Conservation (phyloP, 2,329 filamentous ascomycete species). For the Trichoderma sp. region DNA sequence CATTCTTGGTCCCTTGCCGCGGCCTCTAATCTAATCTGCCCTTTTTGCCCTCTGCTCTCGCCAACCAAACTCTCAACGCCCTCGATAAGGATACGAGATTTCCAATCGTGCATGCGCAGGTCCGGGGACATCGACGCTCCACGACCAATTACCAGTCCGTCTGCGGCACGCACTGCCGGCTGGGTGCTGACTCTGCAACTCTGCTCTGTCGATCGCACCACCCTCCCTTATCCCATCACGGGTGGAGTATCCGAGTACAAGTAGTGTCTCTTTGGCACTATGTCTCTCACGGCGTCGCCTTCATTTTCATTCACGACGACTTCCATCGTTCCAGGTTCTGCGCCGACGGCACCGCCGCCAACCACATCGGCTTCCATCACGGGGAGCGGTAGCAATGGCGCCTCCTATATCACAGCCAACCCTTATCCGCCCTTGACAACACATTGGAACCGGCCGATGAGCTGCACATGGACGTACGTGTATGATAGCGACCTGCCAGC, state of each 20-base stretch:
- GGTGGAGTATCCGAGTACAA: not conserved
- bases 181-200: not conserved
- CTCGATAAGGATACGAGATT: not conserved
- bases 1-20: not conserved
- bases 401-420: slow-evolving; percentile 22
- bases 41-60: not conserved
- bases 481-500: slow-evolving; percentile 28
- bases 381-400: slow-evolving; percentile 19
- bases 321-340: slow-evolving; percentile 6
- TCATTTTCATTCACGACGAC: slow-evolving; percentile 3
- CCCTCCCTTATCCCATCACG: not conserved
- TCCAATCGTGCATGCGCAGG: not conserved
- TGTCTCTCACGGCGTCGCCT: slow-evolving; percentile 19
- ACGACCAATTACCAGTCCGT: not conserved
- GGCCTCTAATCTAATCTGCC: not conserved
- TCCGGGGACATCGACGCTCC: not conserved
- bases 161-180: not conserved
- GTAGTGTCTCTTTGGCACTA: not conserved
- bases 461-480: slow-evolving; percentile 42
- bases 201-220: slow-evolving; percentile 15
- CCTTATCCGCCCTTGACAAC: slow-evolving; percentile 40
- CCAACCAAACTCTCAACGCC: not conserved
- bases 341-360: slow-evolving; percentile 17
- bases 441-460: slow-evolving; percentile 36
- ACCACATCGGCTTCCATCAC: slow-evolving; percentile 9